phyloP scores from a whole-genome alignment of 1,139 yeast genomes.

The Keqinozyma sinolaborantium region DNA sequence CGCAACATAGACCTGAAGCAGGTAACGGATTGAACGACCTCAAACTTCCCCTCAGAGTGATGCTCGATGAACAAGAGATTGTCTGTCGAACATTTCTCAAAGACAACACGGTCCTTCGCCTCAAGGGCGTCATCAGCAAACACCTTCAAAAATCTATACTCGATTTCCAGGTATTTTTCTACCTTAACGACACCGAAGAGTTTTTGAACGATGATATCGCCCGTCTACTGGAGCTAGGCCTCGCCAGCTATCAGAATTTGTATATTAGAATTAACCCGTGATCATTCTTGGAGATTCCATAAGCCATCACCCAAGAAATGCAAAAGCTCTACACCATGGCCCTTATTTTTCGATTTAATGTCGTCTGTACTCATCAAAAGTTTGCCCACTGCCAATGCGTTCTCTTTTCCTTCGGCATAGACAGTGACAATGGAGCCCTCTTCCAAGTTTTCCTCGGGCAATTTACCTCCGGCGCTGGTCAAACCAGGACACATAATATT shows the following conservation, averaged over 20 bases:
- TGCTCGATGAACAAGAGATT: no score
- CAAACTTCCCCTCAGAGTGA: no score
- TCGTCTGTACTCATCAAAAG: conserved; percentile 88
- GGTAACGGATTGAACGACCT: conserved; percentile 6
- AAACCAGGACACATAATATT: conserved; percentile 97
- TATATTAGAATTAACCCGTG: conserved; percentile 4
- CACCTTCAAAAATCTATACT: conserved; percentile 12
- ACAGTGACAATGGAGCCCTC: conserved; percentile 72
- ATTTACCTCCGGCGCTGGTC: conserved; percentile 82
- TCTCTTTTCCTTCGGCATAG: conserved; percentile 90
- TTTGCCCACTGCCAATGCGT: conserved; percentile 87
- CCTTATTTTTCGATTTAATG: conserved; percentile 78
- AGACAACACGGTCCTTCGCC: conserved; percentile 23
- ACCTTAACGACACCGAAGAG: conserved; percentile 12
- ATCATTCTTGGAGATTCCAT: conserved; percentile 58
- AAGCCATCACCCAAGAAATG: conserved; percentile 91
- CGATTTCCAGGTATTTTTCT: conserved; percentile 15
- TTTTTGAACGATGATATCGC: conserved; percentile 31
- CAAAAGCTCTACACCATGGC: conserved; percentile 82
- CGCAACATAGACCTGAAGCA: not conserved
- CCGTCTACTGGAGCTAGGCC: conserved; percentile 30
- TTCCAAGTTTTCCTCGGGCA: conserved; percentile 69
- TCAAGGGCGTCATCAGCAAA: conserved; percentile 23
- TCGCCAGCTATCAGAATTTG: conserved; percentile 11
- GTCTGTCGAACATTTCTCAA: conserved; percentile 18